Conservation (phyloP, 305 asterid species). For the Rubia peregrina region DNA sequence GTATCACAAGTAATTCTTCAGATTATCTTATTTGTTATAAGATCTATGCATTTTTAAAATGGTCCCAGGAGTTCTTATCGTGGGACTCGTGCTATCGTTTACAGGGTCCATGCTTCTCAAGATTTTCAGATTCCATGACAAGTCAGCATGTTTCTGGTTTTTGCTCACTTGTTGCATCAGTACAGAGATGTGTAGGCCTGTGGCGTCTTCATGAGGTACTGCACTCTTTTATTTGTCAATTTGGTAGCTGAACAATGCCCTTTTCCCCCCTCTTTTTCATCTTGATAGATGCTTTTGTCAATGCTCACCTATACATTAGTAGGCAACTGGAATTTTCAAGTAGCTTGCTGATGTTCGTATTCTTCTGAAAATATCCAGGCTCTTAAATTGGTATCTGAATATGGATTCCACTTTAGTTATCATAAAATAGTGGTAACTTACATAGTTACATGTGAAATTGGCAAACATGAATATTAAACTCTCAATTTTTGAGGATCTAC, state of each 20-base stretch:
- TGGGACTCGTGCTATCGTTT: conserved; percentile 15
- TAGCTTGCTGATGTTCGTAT: background rate
- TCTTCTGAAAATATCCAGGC: background rate
- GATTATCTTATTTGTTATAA: conserved; percentile 14
- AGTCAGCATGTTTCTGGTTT: conserved; percentile 48
- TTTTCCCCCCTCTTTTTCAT: background rate
- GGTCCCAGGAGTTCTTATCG: conserved; percentile 15
- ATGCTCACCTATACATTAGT: background rate
- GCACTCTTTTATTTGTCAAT: background rate
- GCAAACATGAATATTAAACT: background rate
- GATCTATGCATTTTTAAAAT: conserved; percentile 20
- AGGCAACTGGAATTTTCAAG: background rate
- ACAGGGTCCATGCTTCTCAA: conserved; percentile 68
- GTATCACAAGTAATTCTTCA: conserved; percentile 50
- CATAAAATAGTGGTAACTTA: background rate
- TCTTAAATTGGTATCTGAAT: background rate
- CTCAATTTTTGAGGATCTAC: background rate
- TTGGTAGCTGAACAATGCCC: background rate
- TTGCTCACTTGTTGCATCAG: conserved; percentile 67
- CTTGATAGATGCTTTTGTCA: background rate
- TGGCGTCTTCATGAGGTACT: conserved; percentile 91
- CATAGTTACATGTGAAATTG: background rate
- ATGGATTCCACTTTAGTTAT: background rate
- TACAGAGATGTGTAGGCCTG: conserved; percentile 67
- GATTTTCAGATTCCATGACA: conserved; percentile 34